phyloP scores from a whole-genome alignment of 2,329 filamentous ascomycete genomes.

The Cladosporium sp. region DNA sequence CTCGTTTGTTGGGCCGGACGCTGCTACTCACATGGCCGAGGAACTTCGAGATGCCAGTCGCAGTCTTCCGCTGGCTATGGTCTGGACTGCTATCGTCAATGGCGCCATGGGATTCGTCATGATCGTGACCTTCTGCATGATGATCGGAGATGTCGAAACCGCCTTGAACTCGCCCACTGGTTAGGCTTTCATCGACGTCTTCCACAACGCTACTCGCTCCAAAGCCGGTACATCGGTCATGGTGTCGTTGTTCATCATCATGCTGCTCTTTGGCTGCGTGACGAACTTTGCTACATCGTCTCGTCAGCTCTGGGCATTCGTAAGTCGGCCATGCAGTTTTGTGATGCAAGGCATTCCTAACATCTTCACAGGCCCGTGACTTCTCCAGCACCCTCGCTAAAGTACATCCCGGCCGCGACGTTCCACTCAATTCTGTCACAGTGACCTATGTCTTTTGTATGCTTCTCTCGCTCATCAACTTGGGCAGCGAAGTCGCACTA shows the following conservation, averaged over 20 bases:
- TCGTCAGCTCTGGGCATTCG: conserved; percentile 46
- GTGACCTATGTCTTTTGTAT: conserved; percentile 28
- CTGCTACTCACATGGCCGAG: conserved; percentile 26
- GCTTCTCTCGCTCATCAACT: conserved; percentile 31
- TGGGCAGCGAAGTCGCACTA: conserved; percentile 30
- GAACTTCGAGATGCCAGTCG: conserved; percentile 24
- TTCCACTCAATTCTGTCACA: conserved; percentile 32
- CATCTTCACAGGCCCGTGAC: conserved; percentile 39
- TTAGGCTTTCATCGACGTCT: conserved; percentile 36
- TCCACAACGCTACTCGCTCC: conserved; percentile 39
- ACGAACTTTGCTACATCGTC: conserved; percentile 43
- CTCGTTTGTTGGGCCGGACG: conserved; percentile 15
- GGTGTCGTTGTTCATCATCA: conserved; percentile 39
- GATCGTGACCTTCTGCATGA: conserved; percentile 38
- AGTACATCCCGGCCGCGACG: conserved; percentile 33
- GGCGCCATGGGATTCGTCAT: conserved; percentile 28
- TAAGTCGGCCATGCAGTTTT: conserved; percentile 34
- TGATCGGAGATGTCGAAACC: conserved; percentile 35
- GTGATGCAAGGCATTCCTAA: too few species aligned
- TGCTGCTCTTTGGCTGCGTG: conserved; percentile 43
- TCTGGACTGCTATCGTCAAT: conserved; percentile 26
- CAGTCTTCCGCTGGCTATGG: conserved; percentile 22
- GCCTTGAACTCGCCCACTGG: conserved; percentile 27
- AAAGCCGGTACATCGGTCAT: conserved; percentile 37
- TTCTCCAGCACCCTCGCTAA: conserved; percentile 32